Evolutionary conservation across 805 yeast species (phyloP).

Genomic region (Kazachstania taianensis): DNA sequence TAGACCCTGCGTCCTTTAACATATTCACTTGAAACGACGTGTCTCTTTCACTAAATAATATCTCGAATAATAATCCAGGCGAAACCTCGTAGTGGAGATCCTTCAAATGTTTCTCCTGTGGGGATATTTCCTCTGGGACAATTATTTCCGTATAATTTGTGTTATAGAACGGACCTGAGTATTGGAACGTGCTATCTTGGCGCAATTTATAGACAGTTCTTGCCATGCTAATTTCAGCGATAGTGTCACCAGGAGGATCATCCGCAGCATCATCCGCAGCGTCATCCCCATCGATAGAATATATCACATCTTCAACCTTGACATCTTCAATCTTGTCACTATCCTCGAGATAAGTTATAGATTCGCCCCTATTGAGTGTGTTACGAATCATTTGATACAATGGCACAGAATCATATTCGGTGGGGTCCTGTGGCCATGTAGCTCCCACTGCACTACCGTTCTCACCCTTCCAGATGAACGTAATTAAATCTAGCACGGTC

Average conservation of each 20-base stretch:
- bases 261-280: constrained; percentile 28
- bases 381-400: not conserved
- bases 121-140: constrained; percentile 6
- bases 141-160: not conserved
- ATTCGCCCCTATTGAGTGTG: constrained; percentile 13
- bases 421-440: not conserved
- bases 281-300: constrained; percentile 22
- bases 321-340: constrained; percentile 11
- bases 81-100: constrained; percentile 55
- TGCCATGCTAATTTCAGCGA: constrained; percentile 13
- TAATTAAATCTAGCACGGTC: not conserved
- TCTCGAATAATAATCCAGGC: constrained; percentile 59
- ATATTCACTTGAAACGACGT: constrained; percentile 34
- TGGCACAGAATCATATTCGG: not conserved
- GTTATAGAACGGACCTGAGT: constrained; percentile 48
- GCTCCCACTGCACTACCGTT: not conserved
- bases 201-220: constrained; percentile 17
- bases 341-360: constrained; percentile 30
- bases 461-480: not conserved
- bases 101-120: constrained; percentile 44
- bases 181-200: constrained; percentile 25
- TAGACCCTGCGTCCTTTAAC: constrained; percentile 31
- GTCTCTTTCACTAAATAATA: constrained; percentile 59
- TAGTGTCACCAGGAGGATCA: no score
- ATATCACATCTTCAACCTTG: not conserved